A percentile compares a stretch with the other conserved stretches of the same genome.
Evolutionary conservation across 2,329 filamentous ascomycete species (phyloP).

Genomic region (Beauveria bassiana): DNA sequence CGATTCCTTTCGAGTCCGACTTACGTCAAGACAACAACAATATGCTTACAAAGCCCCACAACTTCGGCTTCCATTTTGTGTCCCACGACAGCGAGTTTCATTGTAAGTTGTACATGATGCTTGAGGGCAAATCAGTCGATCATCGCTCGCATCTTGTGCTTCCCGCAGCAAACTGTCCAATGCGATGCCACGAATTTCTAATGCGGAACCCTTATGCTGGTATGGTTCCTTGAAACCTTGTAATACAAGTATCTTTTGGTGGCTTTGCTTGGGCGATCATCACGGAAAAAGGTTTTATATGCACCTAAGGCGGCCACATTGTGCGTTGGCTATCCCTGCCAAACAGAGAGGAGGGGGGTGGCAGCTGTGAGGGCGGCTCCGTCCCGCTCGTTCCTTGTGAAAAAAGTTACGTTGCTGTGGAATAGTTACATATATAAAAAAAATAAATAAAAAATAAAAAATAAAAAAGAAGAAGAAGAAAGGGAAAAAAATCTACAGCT

Average conservation of each 20-base stretch:
- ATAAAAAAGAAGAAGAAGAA: too few relatives aligned
- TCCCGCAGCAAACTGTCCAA: neutral
- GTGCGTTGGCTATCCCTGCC: neutral
- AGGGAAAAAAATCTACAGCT: neutral
- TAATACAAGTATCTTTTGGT: neutral
- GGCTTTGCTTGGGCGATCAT: neutral
- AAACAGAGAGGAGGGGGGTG: neutral
- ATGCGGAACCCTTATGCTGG: neutral
- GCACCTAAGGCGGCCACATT: neutral
- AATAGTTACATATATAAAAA: too few relatives aligned
- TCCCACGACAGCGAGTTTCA: too few relatives aligned
- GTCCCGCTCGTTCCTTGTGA: neutral
- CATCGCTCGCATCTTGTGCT: too few relatives aligned
- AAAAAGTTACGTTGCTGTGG: constrained; percentile 3
- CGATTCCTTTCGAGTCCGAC: too few relatives aligned
- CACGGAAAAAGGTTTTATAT: neutral
- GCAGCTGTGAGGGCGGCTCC: neutral
- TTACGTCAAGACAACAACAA: too few relatives aligned
- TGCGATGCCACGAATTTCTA: neutral
- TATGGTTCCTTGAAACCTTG: neutral
- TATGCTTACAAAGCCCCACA: too few relatives aligned
- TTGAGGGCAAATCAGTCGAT: too few relatives aligned
- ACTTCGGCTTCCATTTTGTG: too few relatives aligned
- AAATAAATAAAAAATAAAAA: too few relatives aligned
- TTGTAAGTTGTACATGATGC: too few relatives aligned